These are phyloP conservation scores for Triticum monococcum DNA, from an alignment of 176 grass and related monocot genomes.

Conservation along the genomic window DNA sequence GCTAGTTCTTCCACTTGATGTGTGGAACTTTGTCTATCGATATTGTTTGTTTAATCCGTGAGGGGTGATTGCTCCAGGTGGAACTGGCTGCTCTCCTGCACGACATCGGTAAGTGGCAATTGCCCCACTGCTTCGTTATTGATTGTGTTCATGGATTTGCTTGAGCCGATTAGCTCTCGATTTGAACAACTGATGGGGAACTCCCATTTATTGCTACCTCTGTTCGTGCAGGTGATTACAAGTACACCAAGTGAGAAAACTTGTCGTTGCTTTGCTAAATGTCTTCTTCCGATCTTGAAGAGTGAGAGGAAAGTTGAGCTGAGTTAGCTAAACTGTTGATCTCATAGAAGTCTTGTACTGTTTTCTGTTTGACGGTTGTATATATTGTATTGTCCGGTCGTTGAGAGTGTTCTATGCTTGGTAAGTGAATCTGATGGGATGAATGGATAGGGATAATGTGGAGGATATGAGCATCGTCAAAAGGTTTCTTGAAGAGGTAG, in stretches of 20 bases:
- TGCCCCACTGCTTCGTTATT: not conserved
- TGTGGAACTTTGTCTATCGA: not conserved
- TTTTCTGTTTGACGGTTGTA: not conserved
- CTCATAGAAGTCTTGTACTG: not conserved
- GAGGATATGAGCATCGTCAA: constrained; percentile 71
- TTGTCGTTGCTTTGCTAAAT: not conserved
- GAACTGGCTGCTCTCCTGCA: constrained; percentile 89
- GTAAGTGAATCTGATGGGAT: constrained; percentile 12
- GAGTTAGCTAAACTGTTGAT: not conserved
- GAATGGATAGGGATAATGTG: constrained; percentile 48
- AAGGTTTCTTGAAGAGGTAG: constrained; percentile 63
- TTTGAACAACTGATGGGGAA: not conserved
- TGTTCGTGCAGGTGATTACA: constrained; percentile 78
- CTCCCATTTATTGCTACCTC: not conserved
- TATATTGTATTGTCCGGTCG: not conserved
- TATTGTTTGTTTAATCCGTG: not conserved
- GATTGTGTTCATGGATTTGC: not conserved
- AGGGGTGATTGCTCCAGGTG: constrained; percentile 48
- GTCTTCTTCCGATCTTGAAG: not conserved
- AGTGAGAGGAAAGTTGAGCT: not conserved
- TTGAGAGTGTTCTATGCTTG: not conserved
- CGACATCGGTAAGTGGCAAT: constrained; percentile 60
- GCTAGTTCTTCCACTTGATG: not conserved
- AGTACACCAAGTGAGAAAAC: constrained; percentile 77
- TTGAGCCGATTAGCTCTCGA: not conserved